Evolutionary conservation across 2,329 filamentous ascomycete genomes (phyloP), one percentile per base, ranked within the genome.

Genomic region (Talaromyces rugulosus): DNA sequence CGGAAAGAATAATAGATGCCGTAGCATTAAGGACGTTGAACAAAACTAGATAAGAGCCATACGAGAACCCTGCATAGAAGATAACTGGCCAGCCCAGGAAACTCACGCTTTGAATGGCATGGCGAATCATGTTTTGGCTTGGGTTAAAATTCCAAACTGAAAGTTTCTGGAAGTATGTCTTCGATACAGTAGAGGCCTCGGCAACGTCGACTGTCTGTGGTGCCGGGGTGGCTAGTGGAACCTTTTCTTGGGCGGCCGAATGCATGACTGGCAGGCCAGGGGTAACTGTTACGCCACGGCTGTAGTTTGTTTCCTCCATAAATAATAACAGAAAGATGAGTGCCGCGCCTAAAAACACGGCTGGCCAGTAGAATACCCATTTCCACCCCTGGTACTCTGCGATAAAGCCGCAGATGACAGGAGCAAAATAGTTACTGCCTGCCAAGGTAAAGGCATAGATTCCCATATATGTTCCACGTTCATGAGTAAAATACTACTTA

Each of bases 271-370:
- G 31, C 14, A 28, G 47, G 18, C 16, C 40, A 27, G 33, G 18
- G 42, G 30, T 18, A 7, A 56, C n/a, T 8, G 36, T 53, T 33
- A 12, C 36, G 23, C 77, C 75, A 5, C 60, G 55, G 30, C 68
- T 66, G 64, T 81, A 83, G 70, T 83, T 84, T 3, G 82, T 83
- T 68, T 85, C 82, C 66, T 85, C 82, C 77, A 83, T 81, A 69
- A 81, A 80, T 65, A 84, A 81, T 70, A 83, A 82, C 0, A 83
- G 71, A 61, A 83, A 79, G 1, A 82, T 66, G 36, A 81, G 78
- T 0, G 75, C 76, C 1, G 73, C 70, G 1, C 69, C 82, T 34
- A 72, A 71, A 66, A 84, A 83, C 28, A 84, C 82, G 4, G 81
- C 79, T 11, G 80, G 79, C 78, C 79, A 84, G 70, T 82, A 81